Conservation (phyloP, 2,329 filamentous ascomycete genomes). For the Phaeosphaeria sp. region DNA sequence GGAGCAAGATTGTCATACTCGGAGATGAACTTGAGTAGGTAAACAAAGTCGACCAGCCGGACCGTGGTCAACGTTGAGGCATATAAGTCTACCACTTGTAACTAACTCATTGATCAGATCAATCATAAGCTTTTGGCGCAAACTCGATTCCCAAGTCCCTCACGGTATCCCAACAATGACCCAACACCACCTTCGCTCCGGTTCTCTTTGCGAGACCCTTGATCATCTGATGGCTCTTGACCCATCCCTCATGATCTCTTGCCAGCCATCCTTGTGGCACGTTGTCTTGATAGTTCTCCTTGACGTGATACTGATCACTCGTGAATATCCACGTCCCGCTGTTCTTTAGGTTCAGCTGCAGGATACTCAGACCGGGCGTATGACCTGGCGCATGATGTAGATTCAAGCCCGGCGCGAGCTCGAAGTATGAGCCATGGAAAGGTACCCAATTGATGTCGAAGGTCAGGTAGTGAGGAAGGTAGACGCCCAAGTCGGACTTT, state of each 20-base stretch:
- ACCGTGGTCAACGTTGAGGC: not conserved
- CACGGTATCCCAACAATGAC: slow-evolving; percentile 40
- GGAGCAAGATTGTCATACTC: not conserved
- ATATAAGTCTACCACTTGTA: no score
- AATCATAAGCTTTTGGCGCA: slow-evolving; percentile 32
- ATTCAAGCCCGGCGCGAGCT: slow-evolving; percentile 44
- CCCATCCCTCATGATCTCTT: slow-evolving; percentile 47
- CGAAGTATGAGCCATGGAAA: slow-evolving; percentile 40
- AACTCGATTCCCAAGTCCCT: slow-evolving; percentile 30
- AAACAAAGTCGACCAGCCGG: not conserved
- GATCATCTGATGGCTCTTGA: slow-evolving; percentile 41
- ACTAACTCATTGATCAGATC: not conserved
- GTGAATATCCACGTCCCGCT: slow-evolving; percentile 48
- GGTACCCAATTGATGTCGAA: slow-evolving; percentile 49
- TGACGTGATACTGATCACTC: slow-evolving; percentile 48
- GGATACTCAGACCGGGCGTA: slow-evolving; percentile 43
- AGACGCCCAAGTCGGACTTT: slow-evolving; percentile 42
- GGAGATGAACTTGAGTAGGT: not conserved
- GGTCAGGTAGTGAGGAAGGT: slow-evolving; percentile 46
- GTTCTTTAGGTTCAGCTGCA: slow-evolving; percentile 47
- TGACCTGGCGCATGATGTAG: slow-evolving; percentile 46
- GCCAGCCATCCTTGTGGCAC: slow-evolving; percentile 49
- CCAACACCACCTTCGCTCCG: slow-evolving; percentile 34
- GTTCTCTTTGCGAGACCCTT: slow-evolving; percentile 35
- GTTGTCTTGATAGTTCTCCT: slow-evolving; percentile 43